Evolutionary conservation across 1,284 basidiomycete species (phyloP), one percentile per base, ranked within the genome.

Genomic region (Cutaneotrichosporon dermatis): DNA sequence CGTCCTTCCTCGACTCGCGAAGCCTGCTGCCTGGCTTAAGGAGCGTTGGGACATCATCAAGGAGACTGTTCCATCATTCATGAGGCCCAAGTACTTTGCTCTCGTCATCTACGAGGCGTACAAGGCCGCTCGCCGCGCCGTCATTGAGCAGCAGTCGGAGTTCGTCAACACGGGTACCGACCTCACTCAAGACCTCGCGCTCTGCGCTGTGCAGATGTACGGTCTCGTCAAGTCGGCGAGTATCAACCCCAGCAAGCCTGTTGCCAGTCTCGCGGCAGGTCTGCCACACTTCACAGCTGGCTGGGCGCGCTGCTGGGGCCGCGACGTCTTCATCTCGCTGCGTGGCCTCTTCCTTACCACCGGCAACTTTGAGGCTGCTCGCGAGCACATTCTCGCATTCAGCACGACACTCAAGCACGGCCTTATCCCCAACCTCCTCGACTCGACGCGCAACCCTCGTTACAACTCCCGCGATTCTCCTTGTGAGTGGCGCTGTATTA

Each of bases 281-380:
- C 79, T 97, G 35, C 92, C 94, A 9, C 93, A 97, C 79, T 97
- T 97, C 70, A 81, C 90, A 2, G 80, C 88, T 7, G 87, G 87
- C 6, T 97, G 94, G 93, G 92, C 92, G 12, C 83, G 93, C 51
- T 92, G 90, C 72, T 97, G 94, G 94, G 93, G 94, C n/a, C 85
- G 93, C 42, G 93, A 97, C 75, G 90, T 95, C 69, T 94, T 94
- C 79, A 95, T 96, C 75, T 94, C 92, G 0, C 80, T 95, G 11
- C 86, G 92, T 62, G 93, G 93, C 4, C 80, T 97, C 50, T 95
- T 96, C 80, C 79, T 97, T 65, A 89, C 90, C 1, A 96, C 93
- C 0, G 93, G 94, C 12, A 89, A 93, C 70, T 94, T 87, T 73
- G 83, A 84, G 12, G 89, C 85, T 6, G 93, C 94, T 0, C 88